A percentile compares a stretch with the other conserved stretches of the same genome.
These are phyloP conservation scores for Anisodus acutangulus DNA, from an alignment of 257 asterid species.

Conservation along the genomic window DNA sequence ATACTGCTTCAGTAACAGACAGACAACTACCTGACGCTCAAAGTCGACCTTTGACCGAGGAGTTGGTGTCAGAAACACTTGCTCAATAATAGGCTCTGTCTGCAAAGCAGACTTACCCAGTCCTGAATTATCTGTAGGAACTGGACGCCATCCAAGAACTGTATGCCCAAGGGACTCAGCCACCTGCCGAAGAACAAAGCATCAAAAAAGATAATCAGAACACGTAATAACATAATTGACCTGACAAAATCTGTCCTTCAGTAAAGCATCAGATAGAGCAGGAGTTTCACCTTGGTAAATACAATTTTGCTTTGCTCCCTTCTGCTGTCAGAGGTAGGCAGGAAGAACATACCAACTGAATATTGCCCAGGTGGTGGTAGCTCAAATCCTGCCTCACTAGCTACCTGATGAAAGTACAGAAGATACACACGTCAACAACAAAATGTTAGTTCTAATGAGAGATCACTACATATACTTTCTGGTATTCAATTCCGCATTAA, in stretches of 20 bases:
- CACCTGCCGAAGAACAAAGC: conserved; percentile 51
- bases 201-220: not conserved
- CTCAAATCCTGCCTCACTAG: conserved; percentile 77
- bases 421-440: not conserved
- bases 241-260: not conserved
- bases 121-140: conserved; percentile 94
- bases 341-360: conserved; percentile 98
- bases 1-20: conserved; percentile 1
- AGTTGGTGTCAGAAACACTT: conserved; percentile 90
- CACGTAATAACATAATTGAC: not conserved
- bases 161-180: conserved; percentile 98
- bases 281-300: conserved; percentile 67
- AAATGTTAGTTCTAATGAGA: not conserved
- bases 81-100: conserved; percentile 96
- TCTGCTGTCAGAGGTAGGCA: conserved; percentile 88
- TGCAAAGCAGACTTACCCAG: conserved; percentile 92
- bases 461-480: not conserved
- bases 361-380: conserved; percentile 88
- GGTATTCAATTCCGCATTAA: not conserved
- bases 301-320: conserved; percentile 92
- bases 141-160: conserved; percentile 94
- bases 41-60: conserved; percentile 78
- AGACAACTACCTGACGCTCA: conserved; percentile 80
- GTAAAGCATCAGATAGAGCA: not conserved
- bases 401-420: conserved; percentile 52